Evolutionary conservation across 2,329 filamentous ascomycete species (phyloP).

Genomic region (Parasarocladium wereldwijsianum): DNA sequence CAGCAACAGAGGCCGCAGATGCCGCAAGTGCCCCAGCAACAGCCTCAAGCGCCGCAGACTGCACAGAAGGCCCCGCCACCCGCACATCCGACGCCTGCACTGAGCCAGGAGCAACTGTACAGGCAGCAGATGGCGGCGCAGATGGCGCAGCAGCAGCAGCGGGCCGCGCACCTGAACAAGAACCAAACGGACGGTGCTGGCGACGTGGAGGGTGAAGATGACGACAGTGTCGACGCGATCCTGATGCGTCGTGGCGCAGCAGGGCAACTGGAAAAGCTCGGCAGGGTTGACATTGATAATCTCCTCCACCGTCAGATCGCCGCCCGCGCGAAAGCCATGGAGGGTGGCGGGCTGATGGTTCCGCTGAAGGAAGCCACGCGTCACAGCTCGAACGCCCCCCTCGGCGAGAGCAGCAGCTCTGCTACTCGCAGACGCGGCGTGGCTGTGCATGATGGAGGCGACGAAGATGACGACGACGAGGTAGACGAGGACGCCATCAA

Average conservation of each 20-base stretch:
- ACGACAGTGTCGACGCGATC: conserved; percentile 41
- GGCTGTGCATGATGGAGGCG: conserved; percentile 47
- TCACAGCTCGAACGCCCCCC: conserved; percentile 1
- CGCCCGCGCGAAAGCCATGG: conserved; percentile 50
- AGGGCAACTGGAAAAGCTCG: conserved; percentile 40
- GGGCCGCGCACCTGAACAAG: conserved; percentile 20
- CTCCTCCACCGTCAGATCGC: conserved; percentile 56
- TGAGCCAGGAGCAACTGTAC: conserved; percentile 18
- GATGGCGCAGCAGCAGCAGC: conserved; percentile 13
- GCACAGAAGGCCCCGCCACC: conserved; percentile 12
- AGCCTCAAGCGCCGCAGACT: conserved; percentile 16
- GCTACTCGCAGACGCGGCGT: conserved; percentile 10
- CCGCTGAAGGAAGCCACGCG: conserved; percentile 42
- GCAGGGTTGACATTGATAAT: conserved; percentile 49
- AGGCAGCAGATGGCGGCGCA: conserved; percentile 14
- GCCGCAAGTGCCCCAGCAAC: conserved; percentile 11
- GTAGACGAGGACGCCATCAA: conserved; percentile 94
- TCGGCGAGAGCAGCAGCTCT: conserved; percentile 13
- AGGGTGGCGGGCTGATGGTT: conserved; percentile 64
- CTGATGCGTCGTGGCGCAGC: conserved; percentile 40
- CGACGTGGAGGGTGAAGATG: conserved; percentile 33
- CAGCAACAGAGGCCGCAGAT: conserved; percentile 13
- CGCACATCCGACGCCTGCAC: conserved; percentile 9
- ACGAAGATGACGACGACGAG: conserved; percentile 46
- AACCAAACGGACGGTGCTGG: conserved; percentile 60